Percentiles rank a stretch among this genome's conserved stretches.
phyloP scores from a whole-genome alignment of 352 stramenopile genomes.

The Globisporangium cederbergense region DNA sequence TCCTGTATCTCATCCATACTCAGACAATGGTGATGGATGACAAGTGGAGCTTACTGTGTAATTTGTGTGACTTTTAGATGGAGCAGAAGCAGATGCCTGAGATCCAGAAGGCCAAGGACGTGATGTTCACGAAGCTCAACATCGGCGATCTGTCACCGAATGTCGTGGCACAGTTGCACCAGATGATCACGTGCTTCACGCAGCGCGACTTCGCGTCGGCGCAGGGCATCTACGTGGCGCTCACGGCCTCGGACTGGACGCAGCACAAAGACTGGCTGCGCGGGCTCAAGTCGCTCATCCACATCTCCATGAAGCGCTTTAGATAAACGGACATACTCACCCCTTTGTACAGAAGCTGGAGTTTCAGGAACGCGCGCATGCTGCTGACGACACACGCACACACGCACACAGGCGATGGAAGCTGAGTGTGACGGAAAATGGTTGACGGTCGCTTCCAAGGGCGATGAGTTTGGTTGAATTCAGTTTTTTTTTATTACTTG shows the following conservation, averaged over 20 bases:
- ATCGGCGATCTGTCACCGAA: slow-evolving; percentile 64
- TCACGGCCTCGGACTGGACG: slow-evolving; percentile 93
- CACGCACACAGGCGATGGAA: not conserved
- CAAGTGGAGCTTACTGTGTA: not conserved
- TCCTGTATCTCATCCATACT: not conserved
- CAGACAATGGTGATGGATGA: not conserved
- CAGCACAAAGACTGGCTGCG: slow-evolving; percentile 98
- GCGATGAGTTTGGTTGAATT: not conserved
- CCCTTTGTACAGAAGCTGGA: not conserved
- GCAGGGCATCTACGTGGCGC: slow-evolving; percentile 84
- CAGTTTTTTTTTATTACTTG: not conserved
- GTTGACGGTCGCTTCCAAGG: not conserved
- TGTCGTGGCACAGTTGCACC: slow-evolving; percentile 70
- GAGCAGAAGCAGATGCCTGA: slow-evolving; percentile 86
- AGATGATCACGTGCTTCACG: slow-evolving; percentile 77
- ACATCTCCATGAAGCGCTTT: slow-evolving; percentile 92
- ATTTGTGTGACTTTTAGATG: slow-evolving; percentile 39
- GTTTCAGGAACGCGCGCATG: not conserved
- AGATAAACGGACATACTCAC: slow-evolving; percentile 42
- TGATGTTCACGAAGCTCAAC: slow-evolving; percentile 89
- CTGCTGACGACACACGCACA: not conserved
- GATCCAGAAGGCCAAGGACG: slow-evolving; percentile 82
- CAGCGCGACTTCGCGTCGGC: slow-evolving; percentile 76
- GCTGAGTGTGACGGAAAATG: not conserved
- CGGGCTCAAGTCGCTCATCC: slow-evolving; percentile 95